phyloP scores from a whole-genome alignment of 2,329 filamentous ascomycete genomes.

The Aspergillus thermomutatus region DNA sequence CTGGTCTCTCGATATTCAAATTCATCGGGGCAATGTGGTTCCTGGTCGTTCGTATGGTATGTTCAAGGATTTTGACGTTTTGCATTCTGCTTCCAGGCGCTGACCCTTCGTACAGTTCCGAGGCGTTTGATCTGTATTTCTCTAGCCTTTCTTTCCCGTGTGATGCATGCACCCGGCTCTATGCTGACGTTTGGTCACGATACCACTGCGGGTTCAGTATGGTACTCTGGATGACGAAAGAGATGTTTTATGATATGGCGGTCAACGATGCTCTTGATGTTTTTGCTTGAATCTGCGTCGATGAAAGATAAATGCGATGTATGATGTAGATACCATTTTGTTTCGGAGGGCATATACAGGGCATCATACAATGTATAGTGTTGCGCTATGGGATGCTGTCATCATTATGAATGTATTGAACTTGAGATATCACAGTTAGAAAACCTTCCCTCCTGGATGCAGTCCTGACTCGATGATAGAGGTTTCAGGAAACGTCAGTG shows the following conservation, averaged over 20 bases:
- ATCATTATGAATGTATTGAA: background rate
- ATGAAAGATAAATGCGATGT: background rate
- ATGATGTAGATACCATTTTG: conserved; percentile 11
- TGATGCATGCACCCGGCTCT: background rate
- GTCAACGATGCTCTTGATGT: conserved; percentile 2
- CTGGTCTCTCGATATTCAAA: conserved; percentile 76
- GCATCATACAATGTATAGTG: background rate
- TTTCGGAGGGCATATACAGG: background rate
- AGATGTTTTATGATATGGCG: conserved; percentile 10
- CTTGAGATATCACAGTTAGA: background rate
- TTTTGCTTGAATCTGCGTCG: background rate
- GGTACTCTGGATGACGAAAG: conserved; percentile 21
- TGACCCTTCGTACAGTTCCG: conserved; percentile 43
- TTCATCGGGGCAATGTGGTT: conserved; percentile 90
- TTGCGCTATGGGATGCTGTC: background rate
- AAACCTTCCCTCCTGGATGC: background rate
- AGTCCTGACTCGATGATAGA: too few species aligned
- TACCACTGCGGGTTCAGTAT: conserved; percentile 33
- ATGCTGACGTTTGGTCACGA: conserved; percentile 18
- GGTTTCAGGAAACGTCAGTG: too few species aligned
- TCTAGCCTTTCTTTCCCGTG: conserved; percentile 1
- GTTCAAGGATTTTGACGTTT: conserved; percentile 30
- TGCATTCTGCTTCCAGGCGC: background rate
- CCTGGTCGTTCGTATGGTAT: conserved; percentile 81
- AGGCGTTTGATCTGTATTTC: conserved; percentile 40